Evolutionary conservation across 106 monocot genomes (phyloP).

Genomic region (Gastrodia elata): DNA sequence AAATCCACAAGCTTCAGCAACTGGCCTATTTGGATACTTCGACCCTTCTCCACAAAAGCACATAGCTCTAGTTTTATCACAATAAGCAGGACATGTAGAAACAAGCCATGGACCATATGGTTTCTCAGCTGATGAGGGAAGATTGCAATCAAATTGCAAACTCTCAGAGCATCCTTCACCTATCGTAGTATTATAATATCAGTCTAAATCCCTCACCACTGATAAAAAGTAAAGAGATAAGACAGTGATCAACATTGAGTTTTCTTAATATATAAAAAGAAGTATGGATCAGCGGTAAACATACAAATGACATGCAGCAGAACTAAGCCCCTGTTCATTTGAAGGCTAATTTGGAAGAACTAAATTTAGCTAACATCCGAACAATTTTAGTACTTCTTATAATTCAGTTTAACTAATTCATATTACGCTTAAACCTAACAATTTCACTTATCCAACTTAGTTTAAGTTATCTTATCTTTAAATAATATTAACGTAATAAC

Average conservation of each 20-base stretch:
- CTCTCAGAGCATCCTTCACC: constrained; percentile 69
- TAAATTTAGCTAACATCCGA: too few relatives aligned
- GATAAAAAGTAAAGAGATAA: background rate
- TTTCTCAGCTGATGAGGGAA: constrained; percentile 31
- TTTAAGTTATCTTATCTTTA: too few relatives aligned
- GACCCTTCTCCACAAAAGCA: constrained; percentile 90
- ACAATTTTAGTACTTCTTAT: too few relatives aligned
- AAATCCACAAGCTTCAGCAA: constrained; percentile 82
- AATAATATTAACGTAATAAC: too few relatives aligned
- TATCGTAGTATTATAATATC: constrained; percentile 9
- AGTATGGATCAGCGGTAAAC: background rate
- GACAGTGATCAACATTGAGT: background rate
- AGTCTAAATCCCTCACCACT: background rate
- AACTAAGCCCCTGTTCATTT: too few relatives aligned
- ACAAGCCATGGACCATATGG: constrained; percentile 68
- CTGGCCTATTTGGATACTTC: constrained; percentile 82
- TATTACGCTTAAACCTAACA: too few relatives aligned
- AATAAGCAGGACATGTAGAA: constrained; percentile 75
- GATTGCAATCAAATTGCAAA: constrained; percentile 58
- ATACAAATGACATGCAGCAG: background rate
- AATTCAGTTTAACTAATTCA: too few relatives aligned
- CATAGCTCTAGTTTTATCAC: constrained; percentile 86
- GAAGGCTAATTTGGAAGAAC: too few relatives aligned
- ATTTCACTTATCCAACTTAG: too few relatives aligned
- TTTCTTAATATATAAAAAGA: background rate